Evolutionary conservation across 345 rosid species (phyloP).

Genomic region (Bruguiera parviflora): DNA sequence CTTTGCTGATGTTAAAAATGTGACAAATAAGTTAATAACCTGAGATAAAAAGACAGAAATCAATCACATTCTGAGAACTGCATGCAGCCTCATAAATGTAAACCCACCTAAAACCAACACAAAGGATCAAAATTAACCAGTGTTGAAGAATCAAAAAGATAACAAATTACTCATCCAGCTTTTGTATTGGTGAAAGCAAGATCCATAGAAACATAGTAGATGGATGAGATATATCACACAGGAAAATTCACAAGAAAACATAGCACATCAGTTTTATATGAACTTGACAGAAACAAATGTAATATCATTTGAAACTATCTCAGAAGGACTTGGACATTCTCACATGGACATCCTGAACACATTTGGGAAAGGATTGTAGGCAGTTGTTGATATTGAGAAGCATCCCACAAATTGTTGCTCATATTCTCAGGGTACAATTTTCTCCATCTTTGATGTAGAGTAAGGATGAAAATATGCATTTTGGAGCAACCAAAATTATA

Average conservation of each 20-base stretch:
- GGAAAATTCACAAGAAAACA: not conserved
- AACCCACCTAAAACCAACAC: not conserved
- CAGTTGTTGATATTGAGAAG: not conserved
- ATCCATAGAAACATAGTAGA: not conserved
- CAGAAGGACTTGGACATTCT: not conserved
- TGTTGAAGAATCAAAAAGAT: not conserved
- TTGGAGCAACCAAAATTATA: not conserved
- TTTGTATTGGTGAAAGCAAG: not conserved
- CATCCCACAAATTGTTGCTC: not conserved
- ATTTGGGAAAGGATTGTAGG: not conserved
- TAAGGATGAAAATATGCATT: not conserved
- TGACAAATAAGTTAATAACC: not conserved
- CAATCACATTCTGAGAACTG: not conserved
- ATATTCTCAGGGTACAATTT: not conserved
- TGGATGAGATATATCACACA: not conserved
- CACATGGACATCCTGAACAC: conserved; percentile 1
- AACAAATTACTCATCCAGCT: not conserved
- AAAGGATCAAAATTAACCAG: not conserved
- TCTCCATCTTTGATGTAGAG: not conserved
- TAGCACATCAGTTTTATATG: not conserved
- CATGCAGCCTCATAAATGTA: not conserved
- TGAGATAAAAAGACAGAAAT: not conserved
- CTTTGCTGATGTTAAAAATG: not conserved
- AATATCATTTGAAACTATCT: not conserved
- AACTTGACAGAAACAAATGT: not conserved